Evolutionary conservation across 83 land plant genomes (phyloP), one percentile per base, ranked within the genome.

Genomic region (Isoetes engelmannii): DNA sequence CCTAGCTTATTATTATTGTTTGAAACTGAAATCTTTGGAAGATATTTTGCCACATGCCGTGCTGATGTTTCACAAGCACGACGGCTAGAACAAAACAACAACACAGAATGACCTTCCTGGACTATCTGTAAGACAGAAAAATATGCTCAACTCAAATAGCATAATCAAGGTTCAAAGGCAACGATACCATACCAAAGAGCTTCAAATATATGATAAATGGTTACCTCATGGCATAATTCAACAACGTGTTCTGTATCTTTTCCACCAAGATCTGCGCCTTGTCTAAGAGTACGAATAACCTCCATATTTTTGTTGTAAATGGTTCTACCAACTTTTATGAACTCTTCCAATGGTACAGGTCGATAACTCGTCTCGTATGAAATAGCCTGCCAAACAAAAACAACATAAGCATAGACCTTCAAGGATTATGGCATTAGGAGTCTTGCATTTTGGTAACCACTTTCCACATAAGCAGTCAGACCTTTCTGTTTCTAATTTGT

Each of bases 51-150:
- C 48, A 94, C 78, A 84, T 94, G 99, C 57, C 72, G 79, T 21
- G 99, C 97, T 64, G 99, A 88, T 67, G 91, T 84, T 83, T 94
- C 99, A 79, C 99, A 94, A 61, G 87, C 99, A 83, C 85, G 87
- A 8, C 99, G 93, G 69, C 93, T 94, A 28, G 97, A 88, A 72
- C 99, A 94, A 79, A 94, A 94, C 15, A 90, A 59, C 42, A 94
- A 80, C 48, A 88, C 99, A 49, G 99, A 94, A 59, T 94, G 86
- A 13, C 97, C 99, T 69, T 88, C 90, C 82, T 81, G 85, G 59
- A 94, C 93, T 72, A 94, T 89, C 99, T 94, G 75, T 47, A 47
- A 0, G 72, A 37, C 54, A 61, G 17, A 48, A 53, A 44, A 6
- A 7, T 43, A 50, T 57, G 21, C 44, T 42, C 5, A 43, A 20